phyloP scores from a whole-genome alignment of 331 rosid species.

The Prunus yedoensis region DNA sequence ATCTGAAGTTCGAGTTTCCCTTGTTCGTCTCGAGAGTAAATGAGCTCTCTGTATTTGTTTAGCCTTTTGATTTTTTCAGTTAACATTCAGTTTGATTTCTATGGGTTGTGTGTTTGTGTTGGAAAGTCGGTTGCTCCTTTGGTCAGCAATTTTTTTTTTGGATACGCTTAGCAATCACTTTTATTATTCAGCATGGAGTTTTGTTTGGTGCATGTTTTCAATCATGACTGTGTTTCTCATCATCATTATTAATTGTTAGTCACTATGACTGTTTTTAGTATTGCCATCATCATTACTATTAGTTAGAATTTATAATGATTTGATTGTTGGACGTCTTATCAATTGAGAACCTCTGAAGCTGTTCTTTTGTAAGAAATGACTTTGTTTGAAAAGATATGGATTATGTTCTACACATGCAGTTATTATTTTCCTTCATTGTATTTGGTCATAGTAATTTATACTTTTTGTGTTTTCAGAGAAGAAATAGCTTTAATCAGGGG shows the following conservation, averaged over 20 bases:
- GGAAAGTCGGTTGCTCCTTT: neutral
- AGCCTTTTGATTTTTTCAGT: neutral
- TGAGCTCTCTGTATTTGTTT: constrained; percentile 1
- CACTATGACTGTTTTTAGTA: neutral
- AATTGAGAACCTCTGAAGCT: neutral
- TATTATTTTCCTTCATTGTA: neutral
- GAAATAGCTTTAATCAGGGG: constrained; percentile 64
- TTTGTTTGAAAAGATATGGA: constrained; percentile 7
- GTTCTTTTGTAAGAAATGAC: neutral
- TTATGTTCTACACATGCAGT: neutral
- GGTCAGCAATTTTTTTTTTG: neutral
- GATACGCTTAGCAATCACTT: neutral
- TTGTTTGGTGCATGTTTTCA: neutral
- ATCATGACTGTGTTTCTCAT: neutral
- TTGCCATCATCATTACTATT: neutral
- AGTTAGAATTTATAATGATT: neutral
- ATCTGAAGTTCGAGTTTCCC: neutral
- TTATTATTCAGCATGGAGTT: neutral
- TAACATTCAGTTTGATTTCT: neutral
- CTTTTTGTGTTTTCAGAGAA: constrained; percentile 54
- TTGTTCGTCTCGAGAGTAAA: constrained; percentile 9
- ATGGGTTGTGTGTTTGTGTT: neutral
- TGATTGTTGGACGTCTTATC: neutral
- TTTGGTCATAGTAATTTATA: neutral
- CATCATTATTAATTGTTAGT: neutral